Evolutionary conservation across 805 yeast genomes (phyloP).

Genomic region (Saturnispora saitoi): DNA sequence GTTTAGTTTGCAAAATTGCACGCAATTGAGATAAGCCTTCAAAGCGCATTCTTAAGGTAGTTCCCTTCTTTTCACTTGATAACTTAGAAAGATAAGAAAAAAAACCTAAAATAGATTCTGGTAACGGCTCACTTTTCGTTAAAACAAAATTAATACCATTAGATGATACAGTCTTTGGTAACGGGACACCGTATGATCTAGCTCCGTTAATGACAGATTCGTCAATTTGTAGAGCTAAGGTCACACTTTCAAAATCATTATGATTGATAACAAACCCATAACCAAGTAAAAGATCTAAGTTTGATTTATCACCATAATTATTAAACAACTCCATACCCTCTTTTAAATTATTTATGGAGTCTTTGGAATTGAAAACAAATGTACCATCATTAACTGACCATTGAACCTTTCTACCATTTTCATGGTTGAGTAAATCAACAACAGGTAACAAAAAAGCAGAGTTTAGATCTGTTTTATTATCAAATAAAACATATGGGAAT

Average conservation of each 20-base stretch:
- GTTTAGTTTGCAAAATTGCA: constrained; percentile 44
- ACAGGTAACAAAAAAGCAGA: constrained; percentile 71
- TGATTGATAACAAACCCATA: constrained; percentile 65
- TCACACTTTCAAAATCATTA: constrained; percentile 46
- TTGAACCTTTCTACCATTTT: constrained; percentile 46
- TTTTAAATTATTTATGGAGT: constrained; percentile 25
- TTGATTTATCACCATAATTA: constrained; percentile 71
- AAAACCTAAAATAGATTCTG: constrained; percentile 38
- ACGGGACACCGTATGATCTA: constrained; percentile 30
- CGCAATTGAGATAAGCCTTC: constrained; percentile 53
- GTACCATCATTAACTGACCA: constrained; percentile 39
- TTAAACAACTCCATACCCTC: constrained; percentile 60
- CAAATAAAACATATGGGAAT: constrained; percentile 65
- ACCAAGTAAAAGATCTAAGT: constrained; percentile 55
- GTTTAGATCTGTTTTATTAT: constrained; percentile 23
- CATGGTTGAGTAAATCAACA: constrained; percentile 69
- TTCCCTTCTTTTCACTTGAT: constrained; percentile 34
- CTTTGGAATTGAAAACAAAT: constrained; percentile 33
- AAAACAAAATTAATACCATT: constrained; percentile 35
- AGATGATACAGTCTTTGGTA: constrained; percentile 33
- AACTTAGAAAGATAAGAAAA: constrained; percentile 48
- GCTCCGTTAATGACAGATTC: constrained; percentile 18
- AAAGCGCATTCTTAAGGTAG: constrained; percentile 46
- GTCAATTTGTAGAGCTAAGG: constrained; percentile 54
- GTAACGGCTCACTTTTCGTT: constrained; percentile 20